Conservation (phyloP, 805 yeast species). For the Schizosaccharomyces japonicus region DNA sequence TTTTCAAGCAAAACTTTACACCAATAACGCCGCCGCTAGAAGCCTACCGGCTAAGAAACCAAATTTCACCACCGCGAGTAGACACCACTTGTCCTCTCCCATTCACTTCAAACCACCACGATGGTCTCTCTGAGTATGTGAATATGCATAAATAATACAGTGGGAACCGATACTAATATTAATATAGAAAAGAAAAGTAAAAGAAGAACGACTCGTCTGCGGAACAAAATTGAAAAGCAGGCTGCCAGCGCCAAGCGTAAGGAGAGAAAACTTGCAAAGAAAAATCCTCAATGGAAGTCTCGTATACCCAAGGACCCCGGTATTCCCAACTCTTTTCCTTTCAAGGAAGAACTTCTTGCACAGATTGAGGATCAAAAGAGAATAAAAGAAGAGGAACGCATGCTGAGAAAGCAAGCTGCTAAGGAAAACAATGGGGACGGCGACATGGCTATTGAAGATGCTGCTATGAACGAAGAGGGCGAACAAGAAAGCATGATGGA, state of each 20-base stretch:
- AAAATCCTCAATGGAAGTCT: constrained; percentile 84
- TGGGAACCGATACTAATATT: not conserved
- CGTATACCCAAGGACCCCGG: constrained; percentile 71
- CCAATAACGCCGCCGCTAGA: no score
- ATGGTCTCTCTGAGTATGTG: constrained; percentile 1
- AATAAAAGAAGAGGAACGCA: constrained; percentile 19
- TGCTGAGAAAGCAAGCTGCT: not conserved
- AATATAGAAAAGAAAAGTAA: constrained; percentile 25
- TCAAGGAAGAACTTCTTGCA: constrained; percentile 57
- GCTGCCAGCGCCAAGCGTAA: constrained; percentile 80
- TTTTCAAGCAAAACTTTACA: no score
- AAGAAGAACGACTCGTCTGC: constrained; percentile 75
- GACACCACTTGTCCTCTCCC: no score
- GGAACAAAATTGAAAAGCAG: constrained; percentile 90
- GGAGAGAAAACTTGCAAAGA: constrained; percentile 58
- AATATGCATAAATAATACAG: no score
- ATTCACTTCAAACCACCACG: no score
- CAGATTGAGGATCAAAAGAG: constrained; percentile 27
- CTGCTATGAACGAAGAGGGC: not conserved
- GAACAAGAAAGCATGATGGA: not conserved
- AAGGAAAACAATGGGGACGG: constrained; percentile 4
- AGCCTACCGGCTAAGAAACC: no score
- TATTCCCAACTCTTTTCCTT: constrained; percentile 84
- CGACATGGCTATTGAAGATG: constrained; percentile 1
- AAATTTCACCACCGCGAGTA: no score